Evolutionary conservation across 139 green algal genomes (phyloP), one percentile per base, ranked within the genome.

Genomic region (Gonium pectorale): DNA sequence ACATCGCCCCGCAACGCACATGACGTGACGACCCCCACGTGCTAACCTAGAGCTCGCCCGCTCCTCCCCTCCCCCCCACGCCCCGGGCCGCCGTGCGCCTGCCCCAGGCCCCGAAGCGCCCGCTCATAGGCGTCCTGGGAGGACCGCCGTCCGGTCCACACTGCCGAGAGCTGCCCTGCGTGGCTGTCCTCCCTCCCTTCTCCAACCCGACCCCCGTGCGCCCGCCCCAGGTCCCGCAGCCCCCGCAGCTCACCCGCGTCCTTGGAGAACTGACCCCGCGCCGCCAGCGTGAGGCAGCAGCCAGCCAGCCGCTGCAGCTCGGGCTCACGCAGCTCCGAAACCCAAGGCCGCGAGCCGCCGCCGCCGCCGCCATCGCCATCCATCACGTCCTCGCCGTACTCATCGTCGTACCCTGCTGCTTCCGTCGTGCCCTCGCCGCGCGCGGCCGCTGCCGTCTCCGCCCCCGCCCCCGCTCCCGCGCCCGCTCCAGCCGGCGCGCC

Each of bases 261-360:
- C 92, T 98, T 98, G 78, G 88, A 92, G 89, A 93, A 98, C 88
- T 98, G 95, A 19, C 90, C 96, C 33, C 93, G 89, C 29, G 86
- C 79, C 15, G 95, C 93, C 75, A 98, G 86, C 31, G 85, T 89
- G n/a, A 96, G 46, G n/a, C 64, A 78, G 56, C 56, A 70, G 0
- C 24, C 79, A 15, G 37, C 63, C 79, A 85, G 66, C 24, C 64
- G 64, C 66, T 54, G 35, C 31, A 85, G 79, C 79, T 75, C 64
- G 5, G 79, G 46, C 64, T 71, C 64, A 4, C 27, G 46, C 31
- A 85, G 49, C 79, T 73, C 79, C 35, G 60, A 41, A 40, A 44
- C 77, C 77, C 60, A 73, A 2, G 62, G 41, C 60, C 62, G 59
- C 77, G 31, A 26, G 37, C 59, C 40, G 29, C 59, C 38, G 40